Conservation (phyloP, 1,139 yeast species). For the Scheffersomyces quercinus region DNA sequence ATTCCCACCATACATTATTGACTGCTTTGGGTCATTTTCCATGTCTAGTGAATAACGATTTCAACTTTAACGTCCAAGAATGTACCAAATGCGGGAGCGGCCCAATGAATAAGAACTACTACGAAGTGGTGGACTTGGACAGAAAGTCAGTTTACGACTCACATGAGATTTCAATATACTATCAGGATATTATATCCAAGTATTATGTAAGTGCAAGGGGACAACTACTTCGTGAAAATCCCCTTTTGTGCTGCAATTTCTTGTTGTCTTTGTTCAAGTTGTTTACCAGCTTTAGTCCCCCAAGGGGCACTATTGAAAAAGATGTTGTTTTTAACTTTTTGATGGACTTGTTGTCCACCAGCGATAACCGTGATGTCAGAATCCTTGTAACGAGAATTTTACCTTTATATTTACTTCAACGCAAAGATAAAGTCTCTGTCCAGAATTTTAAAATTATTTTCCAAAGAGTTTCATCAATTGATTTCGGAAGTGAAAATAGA, state of each 20-base stretch:
- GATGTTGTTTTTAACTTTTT: conserved; percentile 26
- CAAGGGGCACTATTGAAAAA: conserved; percentile 12
- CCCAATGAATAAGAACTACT: conserved; percentile 23
- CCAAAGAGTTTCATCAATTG: conserved; percentile 34
- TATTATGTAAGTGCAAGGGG: conserved; percentile 14
- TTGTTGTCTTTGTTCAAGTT: conserved; percentile 48
- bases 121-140: conserved; percentile 18
- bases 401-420: conserved; percentile 44
- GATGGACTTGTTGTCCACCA: conserved; percentile 20
- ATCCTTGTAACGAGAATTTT: conserved; percentile 47
- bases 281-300: conserved; percentile 39
- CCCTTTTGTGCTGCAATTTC: conserved; percentile 41
- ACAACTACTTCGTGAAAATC: conserved; percentile 14
- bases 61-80: conserved; percentile 23
- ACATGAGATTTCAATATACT: conserved; percentile 22
- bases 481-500: conserved; percentile 25
- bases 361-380: conserved; percentile 52
- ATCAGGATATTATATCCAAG: conserved; percentile 24
- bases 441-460: conserved; percentile 38
- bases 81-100: conserved; percentile 46
- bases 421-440: conserved; percentile 35
- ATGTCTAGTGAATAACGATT: conserved; percentile 39
- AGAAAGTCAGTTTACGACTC: conserved; percentile 25
- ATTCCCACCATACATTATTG: conserved; percentile 28
- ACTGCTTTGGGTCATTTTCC: conserved; percentile 46